Evolutionary conservation across 495 filamentous ascomycete species (phyloP).

Genomic region (Aspergillus sclerotioniger): DNA sequence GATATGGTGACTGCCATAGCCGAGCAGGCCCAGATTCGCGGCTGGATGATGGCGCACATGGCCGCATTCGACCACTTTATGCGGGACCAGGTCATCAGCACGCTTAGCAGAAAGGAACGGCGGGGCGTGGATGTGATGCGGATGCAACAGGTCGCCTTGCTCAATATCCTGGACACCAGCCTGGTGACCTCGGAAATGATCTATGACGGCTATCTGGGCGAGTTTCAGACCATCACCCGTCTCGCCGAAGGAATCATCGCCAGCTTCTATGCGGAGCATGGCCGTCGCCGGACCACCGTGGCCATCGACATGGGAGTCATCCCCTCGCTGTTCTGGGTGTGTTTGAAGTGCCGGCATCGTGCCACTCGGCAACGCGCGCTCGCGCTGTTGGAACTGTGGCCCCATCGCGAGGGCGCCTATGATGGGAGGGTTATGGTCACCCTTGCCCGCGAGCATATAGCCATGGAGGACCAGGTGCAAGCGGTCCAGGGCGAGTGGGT

Average conservation of each 20-base stretch:
- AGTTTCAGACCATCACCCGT: not conserved
- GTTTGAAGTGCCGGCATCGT: constrained; percentile 42
- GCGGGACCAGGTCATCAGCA: not conserved
- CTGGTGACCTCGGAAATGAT: not conserved
- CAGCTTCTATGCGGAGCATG: not conserved
- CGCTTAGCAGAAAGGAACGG: not conserved
- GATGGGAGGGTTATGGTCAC: not conserved
- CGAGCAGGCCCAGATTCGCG: not conserved
- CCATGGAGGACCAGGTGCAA: no score
- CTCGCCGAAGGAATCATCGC: not conserved
- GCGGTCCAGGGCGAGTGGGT: no score
- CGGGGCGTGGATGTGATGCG: not conserved
- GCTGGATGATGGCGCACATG: not conserved
- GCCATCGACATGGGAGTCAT: constrained; percentile 25
- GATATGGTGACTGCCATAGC: no score
- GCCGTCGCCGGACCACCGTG: constrained; percentile 2
- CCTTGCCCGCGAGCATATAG: no score
- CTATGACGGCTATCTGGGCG: not conserved
- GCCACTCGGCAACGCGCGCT: constrained; percentile 38
- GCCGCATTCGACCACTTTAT: not conserved
- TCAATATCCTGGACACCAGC: not conserved
- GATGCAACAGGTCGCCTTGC: not conserved
- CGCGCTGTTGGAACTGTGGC: constrained; percentile 27
- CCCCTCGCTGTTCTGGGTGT: constrained; percentile 44
- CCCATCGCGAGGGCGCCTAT: constrained; percentile 52